A percentile compares a stretch with the other conserved stretches of the same genome.
phyloP scores from a whole-genome alignment of 2,329 filamentous ascomycete species.

The Epichloe sibirici region DNA sequence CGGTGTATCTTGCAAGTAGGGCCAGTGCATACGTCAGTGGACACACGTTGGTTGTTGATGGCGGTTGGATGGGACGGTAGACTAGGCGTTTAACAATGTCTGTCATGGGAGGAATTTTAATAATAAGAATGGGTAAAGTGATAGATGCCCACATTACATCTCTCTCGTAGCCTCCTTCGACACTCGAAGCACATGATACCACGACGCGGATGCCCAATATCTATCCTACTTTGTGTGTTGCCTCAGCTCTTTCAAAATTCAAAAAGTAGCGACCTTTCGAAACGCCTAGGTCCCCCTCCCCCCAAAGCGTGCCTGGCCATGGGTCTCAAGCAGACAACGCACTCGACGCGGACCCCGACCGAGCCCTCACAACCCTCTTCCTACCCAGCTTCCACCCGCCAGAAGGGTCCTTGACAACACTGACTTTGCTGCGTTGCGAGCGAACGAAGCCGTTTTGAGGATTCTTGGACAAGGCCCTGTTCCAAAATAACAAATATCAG shows the following conservation, averaged over 20 bases:
- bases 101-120: too few species aligned
- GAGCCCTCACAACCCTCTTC: conserved; percentile 13
- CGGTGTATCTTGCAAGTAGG: conserved; percentile 63
- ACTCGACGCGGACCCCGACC: conserved; percentile 7
- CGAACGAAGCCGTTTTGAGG: conserved; percentile 11
- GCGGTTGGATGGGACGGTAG: conserved; percentile 83
- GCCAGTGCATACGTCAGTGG: conserved; percentile 76
- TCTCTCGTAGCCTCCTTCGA: too few species aligned
- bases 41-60: conserved; percentile 73
- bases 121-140: neutral
- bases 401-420: conserved; percentile 8
- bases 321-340: neutral
- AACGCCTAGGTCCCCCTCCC: neutral
- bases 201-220: too few species aligned
- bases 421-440: conserved; percentile 13
- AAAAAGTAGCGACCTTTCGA: neutral
- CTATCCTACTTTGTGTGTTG: too few species aligned
- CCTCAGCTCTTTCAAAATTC: neutral
- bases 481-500: neutral
- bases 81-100: too few species aligned
- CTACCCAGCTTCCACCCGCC: conserved; percentile 13
- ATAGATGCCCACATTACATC: neutral
- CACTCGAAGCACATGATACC: too few species aligned
- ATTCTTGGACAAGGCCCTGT: conserved; percentile 4
- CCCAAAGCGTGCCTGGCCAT: too few species aligned